A percentile compares a stretch with the other conserved stretches of the same genome.
Conservation (phyloP, 2,329 filamentous ascomycete species). For the Bisporella sp. region DNA sequence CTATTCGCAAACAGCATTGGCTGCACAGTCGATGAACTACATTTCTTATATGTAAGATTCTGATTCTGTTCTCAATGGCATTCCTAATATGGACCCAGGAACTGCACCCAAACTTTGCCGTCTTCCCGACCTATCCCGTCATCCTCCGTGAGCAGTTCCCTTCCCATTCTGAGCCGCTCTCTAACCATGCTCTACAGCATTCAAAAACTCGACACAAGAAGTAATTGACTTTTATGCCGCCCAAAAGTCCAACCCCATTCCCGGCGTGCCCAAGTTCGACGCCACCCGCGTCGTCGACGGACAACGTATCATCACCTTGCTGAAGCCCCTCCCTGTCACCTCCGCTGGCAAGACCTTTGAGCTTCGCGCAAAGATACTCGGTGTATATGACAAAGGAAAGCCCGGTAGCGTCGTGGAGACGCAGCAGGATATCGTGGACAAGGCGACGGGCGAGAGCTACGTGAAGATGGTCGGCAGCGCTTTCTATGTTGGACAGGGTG, state of each 20-base stretch:
- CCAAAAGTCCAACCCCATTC: conserved; percentile 44
- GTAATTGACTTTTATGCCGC: conserved; percentile 64
- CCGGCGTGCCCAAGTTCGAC: conserved; percentile 61
- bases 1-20: conserved; percentile 91
- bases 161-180: background rate
- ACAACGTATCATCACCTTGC: conserved; percentile 56
- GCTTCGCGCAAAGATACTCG: conserved; percentile 55
- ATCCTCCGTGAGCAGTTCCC: conserved; percentile 15
- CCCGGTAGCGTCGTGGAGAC: conserved; percentile 61
- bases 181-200: conserved; percentile 35
- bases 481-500: conserved; percentile 63
- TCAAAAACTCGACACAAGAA: conserved; percentile 60
- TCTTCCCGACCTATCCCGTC: conserved; percentile 64
- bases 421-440: conserved; percentile 58
- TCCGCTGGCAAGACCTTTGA: conserved; percentile 57
- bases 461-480: conserved; percentile 49
- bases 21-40: conserved; percentile 73
- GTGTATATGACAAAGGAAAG: conserved; percentile 70
- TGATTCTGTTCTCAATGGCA: conserved; percentile 6
- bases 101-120: conserved; percentile 76
- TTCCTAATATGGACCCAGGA: conserved; percentile 47
- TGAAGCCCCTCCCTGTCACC: conserved; percentile 55
- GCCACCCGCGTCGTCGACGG: conserved; percentile 57
- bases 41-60: conserved; percentile 74
- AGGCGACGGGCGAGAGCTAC: conserved; percentile 53